phyloP scores from a whole-genome alignment of 176 grass and related monocot genomes.

The Saccharum spontaneum region DNA sequence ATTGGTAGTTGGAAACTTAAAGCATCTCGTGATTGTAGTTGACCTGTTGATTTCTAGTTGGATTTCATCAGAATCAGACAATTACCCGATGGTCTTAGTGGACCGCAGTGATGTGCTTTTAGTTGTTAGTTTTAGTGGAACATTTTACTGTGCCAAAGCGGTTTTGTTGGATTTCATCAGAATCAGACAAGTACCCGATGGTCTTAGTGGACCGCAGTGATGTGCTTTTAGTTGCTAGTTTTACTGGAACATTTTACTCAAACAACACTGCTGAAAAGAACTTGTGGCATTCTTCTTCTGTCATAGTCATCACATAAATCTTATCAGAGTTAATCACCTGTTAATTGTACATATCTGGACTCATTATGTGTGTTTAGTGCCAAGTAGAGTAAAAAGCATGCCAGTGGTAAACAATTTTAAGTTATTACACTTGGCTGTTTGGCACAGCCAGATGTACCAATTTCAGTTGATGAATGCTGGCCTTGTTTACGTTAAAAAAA shows the following conservation, averaged over 20 bases:
- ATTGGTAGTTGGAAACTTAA: neutral
- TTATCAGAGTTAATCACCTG: neutral
- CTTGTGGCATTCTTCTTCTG: neutral
- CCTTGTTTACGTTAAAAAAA: no score
- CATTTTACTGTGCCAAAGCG: neutral
- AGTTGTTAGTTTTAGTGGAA: no score
- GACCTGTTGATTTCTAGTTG: neutral
- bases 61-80: no score
- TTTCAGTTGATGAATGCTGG: neutral
- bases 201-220: neutral
- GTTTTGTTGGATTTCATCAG: neutral
- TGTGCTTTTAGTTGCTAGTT: neutral
- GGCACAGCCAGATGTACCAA: neutral
- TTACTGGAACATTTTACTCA: neutral
- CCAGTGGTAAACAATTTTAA: neutral
- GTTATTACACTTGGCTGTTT: neutral
- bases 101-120: no score
- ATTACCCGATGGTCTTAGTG: no score
- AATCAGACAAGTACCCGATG: neutral
- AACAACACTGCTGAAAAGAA: neutral
- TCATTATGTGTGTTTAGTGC: neutral
- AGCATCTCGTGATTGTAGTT: neutral
- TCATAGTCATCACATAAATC: neutral
- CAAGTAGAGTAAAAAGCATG: constrained; percentile 2
- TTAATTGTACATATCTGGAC: neutral